A percentile compares a stretch with the other conserved stretches of the same genome.
phyloP scores from a whole-genome alignment of 2,329 filamentous ascomycete species.

The Phaeosphaeria sp. region DNA sequence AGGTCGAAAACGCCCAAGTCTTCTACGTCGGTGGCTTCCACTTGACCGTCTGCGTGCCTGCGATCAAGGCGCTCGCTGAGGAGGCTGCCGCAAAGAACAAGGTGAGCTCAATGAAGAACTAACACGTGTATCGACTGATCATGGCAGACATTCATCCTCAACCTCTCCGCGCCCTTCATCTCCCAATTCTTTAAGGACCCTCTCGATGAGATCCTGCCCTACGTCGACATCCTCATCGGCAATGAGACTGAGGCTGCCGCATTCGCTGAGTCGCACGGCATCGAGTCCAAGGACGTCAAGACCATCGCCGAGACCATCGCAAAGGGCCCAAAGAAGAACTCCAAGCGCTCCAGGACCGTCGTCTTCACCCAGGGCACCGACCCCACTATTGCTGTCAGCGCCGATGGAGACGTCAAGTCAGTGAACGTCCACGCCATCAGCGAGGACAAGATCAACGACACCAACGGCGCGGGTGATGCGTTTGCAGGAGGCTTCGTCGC shows the following conservation, averaged over 20 bases:
- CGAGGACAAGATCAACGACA: slow-evolving; percentile 84
- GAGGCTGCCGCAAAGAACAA: slow-evolving; percentile 91
- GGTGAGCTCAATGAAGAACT: slow-evolving; percentile 50
- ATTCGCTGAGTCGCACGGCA: slow-evolving; percentile 82
- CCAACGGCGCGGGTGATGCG: slow-evolving; percentile 94
- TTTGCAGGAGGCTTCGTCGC: slow-evolving; percentile 95
- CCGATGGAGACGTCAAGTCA: slow-evolving; percentile 70
- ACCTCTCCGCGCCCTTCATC: slow-evolving; percentile 95
- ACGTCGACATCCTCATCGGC: slow-evolving; percentile 95
- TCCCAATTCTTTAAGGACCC: slow-evolving; percentile 97
- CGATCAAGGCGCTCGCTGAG: slow-evolving; percentile 87
- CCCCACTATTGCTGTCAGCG: slow-evolving; percentile 80
- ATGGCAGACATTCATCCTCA: slow-evolving; percentile 74
- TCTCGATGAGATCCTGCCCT: slow-evolving; percentile 82
- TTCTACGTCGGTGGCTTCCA: slow-evolving; percentile 98
- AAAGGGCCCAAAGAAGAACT: slow-evolving; percentile 90
- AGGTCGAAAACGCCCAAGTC: slow-evolving; percentile 85
- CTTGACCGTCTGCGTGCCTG: slow-evolving; percentile 92
- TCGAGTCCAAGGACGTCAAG: slow-evolving; percentile 76
- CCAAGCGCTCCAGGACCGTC: slow-evolving; percentile 79
- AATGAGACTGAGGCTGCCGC: slow-evolving; percentile 94
- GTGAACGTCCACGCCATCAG: slow-evolving; percentile 83
- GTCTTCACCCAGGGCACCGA: slow-evolving; percentile 95
- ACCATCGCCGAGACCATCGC: slow-evolving; percentile 87
- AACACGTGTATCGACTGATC: slow-evolving; percentile 30